phyloP scores from a whole-genome alignment of 2,329 filamentous ascomycete genomes.

The Beauveria australis region DNA sequence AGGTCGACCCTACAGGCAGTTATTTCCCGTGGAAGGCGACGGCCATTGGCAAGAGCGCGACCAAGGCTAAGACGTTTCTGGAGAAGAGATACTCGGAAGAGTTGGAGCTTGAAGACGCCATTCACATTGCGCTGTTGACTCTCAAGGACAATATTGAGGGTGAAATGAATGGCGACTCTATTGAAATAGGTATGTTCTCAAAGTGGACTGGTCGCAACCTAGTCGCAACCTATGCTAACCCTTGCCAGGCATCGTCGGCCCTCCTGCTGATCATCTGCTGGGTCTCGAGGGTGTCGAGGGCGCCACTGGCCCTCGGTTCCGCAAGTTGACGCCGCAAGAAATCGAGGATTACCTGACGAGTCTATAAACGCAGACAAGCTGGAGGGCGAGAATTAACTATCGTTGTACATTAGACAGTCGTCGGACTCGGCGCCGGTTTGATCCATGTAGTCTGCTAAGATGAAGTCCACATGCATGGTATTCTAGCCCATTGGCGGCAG shows the following conservation, averaged over 20 bases:
- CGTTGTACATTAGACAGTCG: slow-evolving; percentile 40
- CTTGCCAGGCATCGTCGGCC: slow-evolving; percentile 75
- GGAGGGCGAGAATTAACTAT: slow-evolving; percentile 2
- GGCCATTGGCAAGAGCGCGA: slow-evolving; percentile 96
- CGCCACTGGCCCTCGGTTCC: slow-evolving; percentile 76
- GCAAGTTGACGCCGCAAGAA: slow-evolving; percentile 93
- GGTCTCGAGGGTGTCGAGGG: slow-evolving; percentile 86
- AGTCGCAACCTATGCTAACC: slow-evolving; percentile 17
- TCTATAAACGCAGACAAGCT: slow-evolving; percentile 52
- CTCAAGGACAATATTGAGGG: slow-evolving; percentile 99
- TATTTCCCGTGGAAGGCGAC: slow-evolving; percentile 99
- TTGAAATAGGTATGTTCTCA: slow-evolving; percentile 70
- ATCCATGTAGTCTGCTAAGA: slow-evolving; percentile 8
- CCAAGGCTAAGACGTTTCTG: slow-evolving; percentile 96
- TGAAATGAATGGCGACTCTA: slow-evolving; percentile 97
- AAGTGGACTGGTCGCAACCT: neutral
- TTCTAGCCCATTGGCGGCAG: slow-evolving; percentile 13
- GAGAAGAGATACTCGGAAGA: slow-evolving; percentile 99
- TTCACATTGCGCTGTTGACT: slow-evolving; percentile 94
- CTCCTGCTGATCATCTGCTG: slow-evolving; percentile 85
- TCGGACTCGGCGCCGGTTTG: slow-evolving; percentile 25
- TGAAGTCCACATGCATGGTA: slow-evolving; percentile 18
- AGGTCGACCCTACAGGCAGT: slow-evolving; percentile 96
- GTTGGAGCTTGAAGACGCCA: slow-evolving; percentile 92
- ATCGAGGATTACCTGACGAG: slow-evolving; percentile 99